Evolutionary conservation across 495 filamentous ascomycete genomes (phyloP), one percentile per base, ranked within the genome.

Genomic region (Lepraria neglecta): DNA sequence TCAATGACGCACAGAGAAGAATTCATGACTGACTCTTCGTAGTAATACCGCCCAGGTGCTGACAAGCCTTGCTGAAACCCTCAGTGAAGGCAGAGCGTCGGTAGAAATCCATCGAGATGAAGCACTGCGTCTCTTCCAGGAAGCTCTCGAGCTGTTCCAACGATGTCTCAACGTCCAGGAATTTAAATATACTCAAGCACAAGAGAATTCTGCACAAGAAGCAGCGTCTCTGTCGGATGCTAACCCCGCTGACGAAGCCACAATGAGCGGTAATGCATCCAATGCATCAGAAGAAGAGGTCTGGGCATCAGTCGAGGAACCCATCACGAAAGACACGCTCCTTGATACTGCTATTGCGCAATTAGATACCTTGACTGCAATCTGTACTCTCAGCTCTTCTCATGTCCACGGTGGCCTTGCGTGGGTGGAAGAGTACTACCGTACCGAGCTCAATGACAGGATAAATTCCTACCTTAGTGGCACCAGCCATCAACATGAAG

Each of bases 11-110:
- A 38, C 1, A 30, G n/a, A 19, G 33, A 30, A 48, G 17, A 40
- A 24, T 0, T 50, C 17, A 14, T 48, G 27, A 60, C 63, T 64
- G 42, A 61, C 24, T 3, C 0, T 44, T 30, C 11, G 21, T 31
- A 70, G 68, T 75, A 90, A 90, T 67, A 85, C 80, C 11, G 82
- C 76, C 11, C 86, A 88, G 72, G 82, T 87, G 11, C 74, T 88
- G 19, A 84, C 80, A 4, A 85, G 82, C 64, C 70, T 88, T 27
- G 83, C 81, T 6, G 86, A 89, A 71, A 72, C 71, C 3, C 68
- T 85, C 5, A 71, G 77, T 3, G 81, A 85, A 45, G 73, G 71
- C 33, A 78, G 75, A 60, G 70, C 70, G 17, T 71, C 73, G 0
- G 65, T 59, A 10, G 78, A 80, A 9, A 72, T 76, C 24, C 70